Evolutionary conservation across 495 filamentous ascomycete species (phyloP), one percentile per base, ranked within the genome.

Genomic region (Trichoderma asperelloides): DNA sequence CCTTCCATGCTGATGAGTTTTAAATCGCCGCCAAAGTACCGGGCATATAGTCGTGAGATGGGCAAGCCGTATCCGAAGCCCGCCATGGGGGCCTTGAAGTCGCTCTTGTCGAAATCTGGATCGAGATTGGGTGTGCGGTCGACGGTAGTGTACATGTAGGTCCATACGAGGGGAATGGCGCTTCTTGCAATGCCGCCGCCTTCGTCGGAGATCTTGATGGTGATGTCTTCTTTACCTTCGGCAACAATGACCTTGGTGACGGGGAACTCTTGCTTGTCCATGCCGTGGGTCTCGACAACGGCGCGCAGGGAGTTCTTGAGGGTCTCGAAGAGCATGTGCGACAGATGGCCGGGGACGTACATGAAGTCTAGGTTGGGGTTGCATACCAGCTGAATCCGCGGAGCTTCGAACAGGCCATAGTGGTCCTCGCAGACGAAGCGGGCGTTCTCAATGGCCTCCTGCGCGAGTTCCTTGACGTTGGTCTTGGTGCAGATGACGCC

Each of bases 1-100:
- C 95, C 95, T 81, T 98, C 95, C 95, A 98, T 97, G 75, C 94
- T 97, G 72, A 98, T 98, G 78, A 98, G 74, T 75, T 97, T 98
- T 70, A 98, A 76, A 76, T 98, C 95, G 51, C 95, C 95, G 41
- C 95, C 95, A 75, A 98, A 98, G 78, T 98, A 98, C 68, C 95
- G 82, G 65, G 95, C 96, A 75, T 98, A 98, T 47, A 98, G 82
- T 71, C 95, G 82, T 74, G 89, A 93, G 70, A 98, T 96, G 0
- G 95, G 95, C 68, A 98, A 74, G 18, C 95, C 95, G 72, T 98
- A 98, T 23, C 95, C 95, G 73, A 98, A 98, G 2, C 95, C 95
- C 63, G 95, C 95, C 95, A 98, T 98, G 2, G 95, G 95, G 18
- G 95, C 95, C 78, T 98, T 98, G 83, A 98, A 98, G 77, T 98